Conservation (phyloP, 2,329 filamentous ascomycete genomes). For the Rhynchosporium agropyri region DNA sequence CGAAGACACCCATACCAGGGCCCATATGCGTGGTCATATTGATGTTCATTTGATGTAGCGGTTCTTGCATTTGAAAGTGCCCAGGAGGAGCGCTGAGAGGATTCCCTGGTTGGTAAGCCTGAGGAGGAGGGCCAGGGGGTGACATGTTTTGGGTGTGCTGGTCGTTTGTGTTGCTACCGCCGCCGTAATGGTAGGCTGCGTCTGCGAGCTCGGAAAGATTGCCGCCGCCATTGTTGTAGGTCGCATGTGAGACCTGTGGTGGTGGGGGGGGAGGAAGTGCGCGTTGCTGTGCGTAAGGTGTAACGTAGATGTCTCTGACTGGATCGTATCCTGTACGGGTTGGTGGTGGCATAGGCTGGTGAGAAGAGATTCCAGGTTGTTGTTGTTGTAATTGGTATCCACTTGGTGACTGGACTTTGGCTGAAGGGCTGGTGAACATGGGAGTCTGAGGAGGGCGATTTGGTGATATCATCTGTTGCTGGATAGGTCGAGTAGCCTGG, state of each 20-base stretch:
- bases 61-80: background rate
- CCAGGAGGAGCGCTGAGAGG: conserved; percentile 19
- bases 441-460: background rate
- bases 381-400: conserved; percentile 6
- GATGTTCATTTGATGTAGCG: background rate
- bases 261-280: conserved; percentile 20
- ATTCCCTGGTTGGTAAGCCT: conserved; percentile 12
- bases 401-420: conserved; percentile 7
- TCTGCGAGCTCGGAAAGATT: conserved; percentile 15
- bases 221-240: conserved; percentile 15
- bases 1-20: conserved; percentile 13
- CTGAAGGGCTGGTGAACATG: background rate
- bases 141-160: background rate
- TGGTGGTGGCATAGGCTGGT: conserved; percentile 16
- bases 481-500: conserved; percentile 4
- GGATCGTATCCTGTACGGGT: conserved; percentile 33
- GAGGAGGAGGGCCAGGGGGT: background rate
- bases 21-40: background rate
- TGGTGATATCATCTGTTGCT: background rate
- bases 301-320: conserved; percentile 25
- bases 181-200: background rate
- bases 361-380: conserved; percentile 5
- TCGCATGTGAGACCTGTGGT: conserved; percentile 6
- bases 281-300: conserved; percentile 23
- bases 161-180: conserved; percentile 8